Percentiles rank a stretch among this genome's conserved stretches.
These are phyloP conservation scores for Aspergillus fijiensis DNA, from an alignment of 2,329 filamentous ascomycete species.

Conservation along the genomic window DNA sequence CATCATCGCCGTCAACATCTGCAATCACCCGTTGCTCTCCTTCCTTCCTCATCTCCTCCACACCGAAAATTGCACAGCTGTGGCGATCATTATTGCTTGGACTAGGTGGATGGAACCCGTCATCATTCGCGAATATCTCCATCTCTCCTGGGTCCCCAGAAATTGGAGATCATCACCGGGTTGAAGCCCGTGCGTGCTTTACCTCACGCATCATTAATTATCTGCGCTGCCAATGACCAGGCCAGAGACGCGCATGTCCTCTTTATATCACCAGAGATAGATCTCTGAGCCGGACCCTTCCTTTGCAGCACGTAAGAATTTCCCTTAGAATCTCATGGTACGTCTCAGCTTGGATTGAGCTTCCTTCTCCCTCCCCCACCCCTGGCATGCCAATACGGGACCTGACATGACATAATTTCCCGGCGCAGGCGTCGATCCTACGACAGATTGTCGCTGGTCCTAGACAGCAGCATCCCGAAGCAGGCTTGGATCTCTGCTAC, in stretches of 20 bases:
- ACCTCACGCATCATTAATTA: neutral
- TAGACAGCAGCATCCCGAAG: conserved; percentile 77
- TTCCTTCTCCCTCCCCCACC: neutral
- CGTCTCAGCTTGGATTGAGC: neutral
- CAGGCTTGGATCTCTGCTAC: conserved; percentile 91
- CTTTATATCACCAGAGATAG: neutral
- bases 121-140: neutral
- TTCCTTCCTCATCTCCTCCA: neutral
- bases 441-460: conserved; percentile 91
- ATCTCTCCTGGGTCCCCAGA: neutral
- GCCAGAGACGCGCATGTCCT: neutral
- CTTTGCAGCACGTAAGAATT: neutral
- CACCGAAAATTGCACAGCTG: neutral
- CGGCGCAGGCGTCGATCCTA: conserved; percentile 66
- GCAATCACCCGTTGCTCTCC: neutral
- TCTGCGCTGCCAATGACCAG: neutral
- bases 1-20: neutral
- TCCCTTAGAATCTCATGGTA: neutral
- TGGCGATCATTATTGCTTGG: neutral
- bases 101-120: neutral
- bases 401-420: conserved; percentile 20
- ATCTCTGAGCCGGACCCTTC: neutral
- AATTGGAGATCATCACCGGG: neutral
- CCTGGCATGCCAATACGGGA: neutral
- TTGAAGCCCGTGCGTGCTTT: neutral